Evolutionary conservation across 768 basidiomycete species (phyloP), one percentile per base, ranked within the genome.

Genomic region (Pleurotus platypus): DNA sequence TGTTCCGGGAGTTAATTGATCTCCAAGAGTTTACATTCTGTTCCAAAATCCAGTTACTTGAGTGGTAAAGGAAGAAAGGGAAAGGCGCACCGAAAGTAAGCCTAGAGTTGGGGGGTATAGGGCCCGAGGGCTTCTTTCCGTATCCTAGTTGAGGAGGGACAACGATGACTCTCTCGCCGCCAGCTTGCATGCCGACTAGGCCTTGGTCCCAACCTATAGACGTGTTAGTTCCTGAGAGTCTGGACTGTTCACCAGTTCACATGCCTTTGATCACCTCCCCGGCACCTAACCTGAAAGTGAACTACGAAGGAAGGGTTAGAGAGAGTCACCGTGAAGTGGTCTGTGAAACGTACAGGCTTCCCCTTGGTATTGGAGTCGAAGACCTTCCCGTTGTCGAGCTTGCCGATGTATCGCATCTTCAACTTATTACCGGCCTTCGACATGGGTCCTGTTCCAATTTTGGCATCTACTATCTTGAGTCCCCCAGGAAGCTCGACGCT

Each of bases 261-360:
- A 46, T 57, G 86, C 88, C 90, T 77, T 93, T 92, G 72, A 98
- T 97, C 53, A 98, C 96, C 68, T 96, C 89, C 22, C 92, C 92
- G 58, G 81, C 76, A 38, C 95, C 96, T 20, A 98, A 79, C 27
- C 72, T 79, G 80, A 94, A 94, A 43, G 74, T 71, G 71, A 94
- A 89, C 83, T 92, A 62, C 1, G 57, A 58, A 57, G 40, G 26
- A 42, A 46, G 11, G 22, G 45, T 38, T 35, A 35, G 30, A 35
- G 11, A 35, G 11, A 46, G 45, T 35, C 42, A 51, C 16, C 35
- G 40, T 22, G 49, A 40, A 8, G 16, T 30, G 2, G 38, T 39
- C 16, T 67, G 47, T 42, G 48, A 24, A 13, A 73, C 87, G 66
- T 67, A 96, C 91, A 22, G 94, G 92, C 64, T 89, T 87, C 63